These are phyloP conservation scores for Paraurostyla sp. DNA, from an alignment of 73 alveolate genomes.

Conservation along the genomic window DNA sequence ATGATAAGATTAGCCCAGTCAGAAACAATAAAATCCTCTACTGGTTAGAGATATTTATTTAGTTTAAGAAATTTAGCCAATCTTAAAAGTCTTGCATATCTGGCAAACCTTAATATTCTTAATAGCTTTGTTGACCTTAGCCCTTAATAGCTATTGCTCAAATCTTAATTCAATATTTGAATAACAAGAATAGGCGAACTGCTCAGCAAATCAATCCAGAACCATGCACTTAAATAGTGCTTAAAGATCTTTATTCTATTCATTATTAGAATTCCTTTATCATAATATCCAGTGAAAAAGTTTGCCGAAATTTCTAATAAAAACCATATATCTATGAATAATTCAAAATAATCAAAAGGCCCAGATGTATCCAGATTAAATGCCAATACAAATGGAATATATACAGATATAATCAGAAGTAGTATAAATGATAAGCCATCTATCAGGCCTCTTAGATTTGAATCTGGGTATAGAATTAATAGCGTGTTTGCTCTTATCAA, in stretches of 20 bases:
- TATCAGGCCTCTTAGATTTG: background rate
- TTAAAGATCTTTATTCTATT: background rate
- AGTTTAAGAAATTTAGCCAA: conserved; percentile 8
- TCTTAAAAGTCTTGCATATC: conserved; percentile 24
- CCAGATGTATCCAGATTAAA: conserved; percentile 64
- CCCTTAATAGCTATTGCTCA: background rate
- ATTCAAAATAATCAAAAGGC: conserved; percentile 45
- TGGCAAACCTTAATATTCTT: conserved; percentile 8
- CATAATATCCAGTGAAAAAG: conserved; percentile 64
- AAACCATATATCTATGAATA: conserved; percentile 61
- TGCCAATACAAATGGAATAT: conserved; percentile 64
- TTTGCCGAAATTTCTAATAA: conserved; percentile 38
- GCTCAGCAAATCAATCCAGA: background rate
- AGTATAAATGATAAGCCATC: conserved; percentile 9
- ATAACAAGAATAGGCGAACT: background rate
- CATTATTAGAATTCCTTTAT: conserved; percentile 53
- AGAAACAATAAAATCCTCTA: conserved; percentile 52
- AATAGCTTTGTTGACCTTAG: conserved; percentile 30
- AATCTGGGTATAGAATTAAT: conserved; percentile 10
- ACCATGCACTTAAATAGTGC: background rate
- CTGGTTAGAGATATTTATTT: background rate
- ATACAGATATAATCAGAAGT: conserved; percentile 44
- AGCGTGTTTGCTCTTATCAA: background rate
- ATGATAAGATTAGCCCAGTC: conserved; percentile 40
- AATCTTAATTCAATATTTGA: background rate